Base-by-base conservation (phyloP, 2,329 filamentous ascomycete species). In the Sporothrix globosa region DNA sequence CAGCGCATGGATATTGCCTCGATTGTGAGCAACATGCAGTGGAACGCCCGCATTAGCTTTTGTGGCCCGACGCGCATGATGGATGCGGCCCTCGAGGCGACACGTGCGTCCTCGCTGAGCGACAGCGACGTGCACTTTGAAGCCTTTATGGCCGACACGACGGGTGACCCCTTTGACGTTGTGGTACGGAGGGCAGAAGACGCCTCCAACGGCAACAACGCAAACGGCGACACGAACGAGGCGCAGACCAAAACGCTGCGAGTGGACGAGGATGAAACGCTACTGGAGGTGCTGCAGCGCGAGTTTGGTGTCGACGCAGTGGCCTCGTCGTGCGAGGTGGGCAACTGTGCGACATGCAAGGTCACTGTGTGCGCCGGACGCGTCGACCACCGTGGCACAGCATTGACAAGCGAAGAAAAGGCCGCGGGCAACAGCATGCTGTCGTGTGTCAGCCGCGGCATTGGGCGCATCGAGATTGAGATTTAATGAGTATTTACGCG, bases 41-140 rank as follows among this genome's bases (percentile, higher is more conserved):
- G 83, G 82, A 87, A 86, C 74, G 84, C 84, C 11, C 84, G 86
- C 67, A 78, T 90, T 4, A 90, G 89, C 76, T 84, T 86, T 30
- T 91, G 88, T 76, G 88, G 89, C 0, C 87, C 88, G 0, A 74
- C 76, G 10, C 80, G 84, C 9, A 82, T 91, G 78, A 86, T 89
- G 81, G 82, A 86, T 6, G 84, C 83, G 56, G 83, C 85, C 0
- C 76, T 75, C 24, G 74, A 74, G 2, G 81, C 81, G 14, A 83
- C 83, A 0, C 78, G 79, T 10, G 77, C 77, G 9, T 78, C 79
- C 10, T 80, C 82, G 0, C 79, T 90, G 0, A 76, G 80, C 0
- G 79, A 83, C 2, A 79, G 82, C 0, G 86, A 88, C 53, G 80
- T 90, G 0, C 88, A 90, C 76, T 87, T 84, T 71, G 88, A 91